A percentile compares a stretch with the other conserved stretches of the same genome.
phyloP scores from a whole-genome alignment of 2,329 filamentous ascomycete species.

The Bipolaris bicolor region DNA sequence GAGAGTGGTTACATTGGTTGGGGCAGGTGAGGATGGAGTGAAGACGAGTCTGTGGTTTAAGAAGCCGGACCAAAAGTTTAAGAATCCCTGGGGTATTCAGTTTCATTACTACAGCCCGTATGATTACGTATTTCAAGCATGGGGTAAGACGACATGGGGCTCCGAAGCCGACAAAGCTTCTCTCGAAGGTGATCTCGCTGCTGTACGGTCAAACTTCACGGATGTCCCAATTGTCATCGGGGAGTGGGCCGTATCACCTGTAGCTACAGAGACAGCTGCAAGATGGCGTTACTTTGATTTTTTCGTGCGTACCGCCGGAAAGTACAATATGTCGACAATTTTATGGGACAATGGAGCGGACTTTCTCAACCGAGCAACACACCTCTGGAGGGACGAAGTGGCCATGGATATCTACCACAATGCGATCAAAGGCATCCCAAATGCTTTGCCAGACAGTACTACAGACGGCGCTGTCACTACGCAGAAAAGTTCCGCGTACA shows the following conservation, averaged over 20 bases:
- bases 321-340: slow-evolving; percentile 59
- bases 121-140: slow-evolving; percentile 52
- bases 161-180: slow-evolving; percentile 59
- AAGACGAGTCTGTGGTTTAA: slow-evolving; percentile 64
- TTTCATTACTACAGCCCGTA: slow-evolving; percentile 67
- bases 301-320: slow-evolving; percentile 56
- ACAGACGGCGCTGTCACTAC: slow-evolving; percentile 54
- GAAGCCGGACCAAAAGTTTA: slow-evolving; percentile 53
- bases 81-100: slow-evolving; percentile 65
- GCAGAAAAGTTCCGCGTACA: slow-evolving; percentile 60
- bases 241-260: slow-evolving; percentile 61
- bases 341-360: slow-evolving; percentile 67
- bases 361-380: slow-evolving; percentile 58
- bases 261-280: slow-evolving; percentile 60
- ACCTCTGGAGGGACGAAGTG: slow-evolving; percentile 59
- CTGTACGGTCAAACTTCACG: slow-evolving; percentile 60
- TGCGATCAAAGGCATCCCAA: slow-evolving; percentile 53
- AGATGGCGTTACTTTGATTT: slow-evolving; percentile 65
- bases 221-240: slow-evolving; percentile 63
- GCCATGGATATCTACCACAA: slow-evolving; percentile 57
- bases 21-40: slow-evolving; percentile 57
- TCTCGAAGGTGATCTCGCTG: slow-evolving; percentile 58
- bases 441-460: slow-evolving; percentile 61
- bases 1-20: slow-evolving; percentile 63
- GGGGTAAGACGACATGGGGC: slow-evolving; percentile 67